Evolutionary conservation across 2,329 filamentous ascomycete genomes (phyloP).

Genomic region (Penicillium nordicum): DNA sequence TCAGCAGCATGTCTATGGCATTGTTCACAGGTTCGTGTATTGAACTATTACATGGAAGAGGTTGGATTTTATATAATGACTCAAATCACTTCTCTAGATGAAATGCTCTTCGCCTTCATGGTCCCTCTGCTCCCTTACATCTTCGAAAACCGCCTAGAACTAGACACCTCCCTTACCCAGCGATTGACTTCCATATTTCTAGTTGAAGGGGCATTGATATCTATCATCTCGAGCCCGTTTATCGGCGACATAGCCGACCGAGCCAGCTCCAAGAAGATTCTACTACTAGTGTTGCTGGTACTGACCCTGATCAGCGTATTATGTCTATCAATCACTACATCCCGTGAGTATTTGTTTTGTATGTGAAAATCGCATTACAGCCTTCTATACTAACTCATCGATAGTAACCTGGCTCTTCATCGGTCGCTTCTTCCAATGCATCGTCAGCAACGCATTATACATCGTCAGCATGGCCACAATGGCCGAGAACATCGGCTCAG

Average conservation of each 20-base stretch:
- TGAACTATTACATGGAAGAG: too few species aligned
- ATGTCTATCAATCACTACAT: conserved; percentile 9
- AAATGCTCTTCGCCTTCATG: conserved; percentile 22
- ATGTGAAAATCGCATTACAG: not conserved
- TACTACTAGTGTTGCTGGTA: conserved; percentile 5
- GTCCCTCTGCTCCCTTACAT: conserved; percentile 19
- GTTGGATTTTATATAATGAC: not conserved
- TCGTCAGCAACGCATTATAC: conserved; percentile 11
- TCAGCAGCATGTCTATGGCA: conserved; percentile 16
- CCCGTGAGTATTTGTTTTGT: not conserved
- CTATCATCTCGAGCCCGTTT: conserved; percentile 18
- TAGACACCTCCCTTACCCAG: conserved; percentile 12
- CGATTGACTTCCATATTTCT: conserved; percentile 18
- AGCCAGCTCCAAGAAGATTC: conserved; percentile 12
- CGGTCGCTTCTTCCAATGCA: conserved; percentile 15
- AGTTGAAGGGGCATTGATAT: conserved; percentile 19
- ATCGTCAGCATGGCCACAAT: conserved; percentile 15
- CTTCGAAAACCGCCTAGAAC: conserved; percentile 16
- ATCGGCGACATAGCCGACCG: conserved; percentile 17
- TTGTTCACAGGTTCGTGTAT: conserved; percentile 17
- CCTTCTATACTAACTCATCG: not conserved
- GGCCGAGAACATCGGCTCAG: conserved; percentile 13
- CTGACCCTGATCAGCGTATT: conserved; percentile 11
- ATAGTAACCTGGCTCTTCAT: conserved; percentile 10
- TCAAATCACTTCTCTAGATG: conserved; percentile 7